Evolutionary conservation across 805 yeast species (phyloP), one percentile per base, ranked within the genome.

Genomic region (Lachancea kluyveri): DNA sequence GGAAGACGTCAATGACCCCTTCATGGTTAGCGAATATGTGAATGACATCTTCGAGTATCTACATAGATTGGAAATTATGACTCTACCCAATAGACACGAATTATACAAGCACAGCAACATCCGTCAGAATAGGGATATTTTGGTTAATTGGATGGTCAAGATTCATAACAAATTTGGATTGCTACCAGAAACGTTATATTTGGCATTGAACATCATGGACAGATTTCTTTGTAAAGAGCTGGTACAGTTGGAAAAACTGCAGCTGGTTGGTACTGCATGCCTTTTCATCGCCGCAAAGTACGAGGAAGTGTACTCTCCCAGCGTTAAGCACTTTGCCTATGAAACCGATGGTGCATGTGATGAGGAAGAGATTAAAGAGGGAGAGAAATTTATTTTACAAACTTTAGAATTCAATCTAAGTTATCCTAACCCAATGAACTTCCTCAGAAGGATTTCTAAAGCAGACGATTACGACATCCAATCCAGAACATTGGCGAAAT

Each of bases 101-200:
- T 41, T 64, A 13, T 47, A 51, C 24, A 60, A 59, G 60, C 66
- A 59, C 49, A 43, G 76, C 59, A 62, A 60, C 28, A 62, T 64
- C 15, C 62, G 59, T 16, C 59, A 56, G 27, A 60, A 62, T 30
- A 72, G 96, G 49, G 81, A 84, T 29, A 83, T 86, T 31, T 64
- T 87, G 35, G 92, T 87, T n/a, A 94, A 88, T 60, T 87, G 96
- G 96, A 68, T 87, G 59, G 85, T 84, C 18, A 90, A 85, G 53
- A 85, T 87, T 58, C 96, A 87, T 64, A 65, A 76, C 45, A 75
- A 85, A 53, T 87, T 87, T 60, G 72, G 90, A 40, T 64, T 88
- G 41, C 64, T 86, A 26, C 95, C 95, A 3, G 96, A 87, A 58
- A 85, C 95, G 7, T 65, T 87, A 37, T 86, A 76, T 52, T 64